Conservation (phyloP, 148 eudicot species). For the Rhododendron henanense region DNA sequence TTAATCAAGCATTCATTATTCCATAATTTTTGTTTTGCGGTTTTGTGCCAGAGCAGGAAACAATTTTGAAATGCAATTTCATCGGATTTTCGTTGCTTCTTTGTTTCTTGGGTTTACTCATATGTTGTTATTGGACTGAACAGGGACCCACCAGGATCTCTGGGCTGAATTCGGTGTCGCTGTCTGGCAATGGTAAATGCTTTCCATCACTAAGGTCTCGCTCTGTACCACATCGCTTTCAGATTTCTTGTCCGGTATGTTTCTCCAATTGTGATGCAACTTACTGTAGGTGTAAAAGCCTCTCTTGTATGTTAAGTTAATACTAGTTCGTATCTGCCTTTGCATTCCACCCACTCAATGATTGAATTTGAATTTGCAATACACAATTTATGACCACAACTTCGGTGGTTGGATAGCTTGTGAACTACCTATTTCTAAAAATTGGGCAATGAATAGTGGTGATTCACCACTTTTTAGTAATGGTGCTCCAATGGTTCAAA, state of each 20-base stretch:
- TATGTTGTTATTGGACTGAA: not conserved
- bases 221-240: slow-evolving; percentile 27
- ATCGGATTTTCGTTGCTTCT: not conserved
- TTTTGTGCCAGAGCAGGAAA: not conserved
- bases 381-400: not conserved
- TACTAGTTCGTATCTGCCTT: not conserved
- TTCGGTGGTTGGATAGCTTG: not conserved
- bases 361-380: not conserved
- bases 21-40: not conserved
- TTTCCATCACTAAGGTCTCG: slow-evolving; percentile 25
- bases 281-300: not conserved
- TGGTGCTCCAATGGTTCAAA: not conserved
- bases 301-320: not conserved
- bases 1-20: not conserved
- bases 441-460: not conserved
- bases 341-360: not conserved
- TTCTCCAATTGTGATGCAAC: not conserved
- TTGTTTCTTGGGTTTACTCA: not conserved
- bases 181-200: slow-evolving; percentile 24
- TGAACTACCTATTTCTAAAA: not conserved
- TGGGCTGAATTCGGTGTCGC: slow-evolving; percentile 25
- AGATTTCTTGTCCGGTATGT: slow-evolving; percentile 38
- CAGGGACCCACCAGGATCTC: slow-evolving; percentile 27
- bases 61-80: not conserved
- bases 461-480: not conserved